These are phyloP conservation scores for Myxozyma neotropica DNA, from an alignment of 805 yeast species.

Conservation along the genomic window DNA sequence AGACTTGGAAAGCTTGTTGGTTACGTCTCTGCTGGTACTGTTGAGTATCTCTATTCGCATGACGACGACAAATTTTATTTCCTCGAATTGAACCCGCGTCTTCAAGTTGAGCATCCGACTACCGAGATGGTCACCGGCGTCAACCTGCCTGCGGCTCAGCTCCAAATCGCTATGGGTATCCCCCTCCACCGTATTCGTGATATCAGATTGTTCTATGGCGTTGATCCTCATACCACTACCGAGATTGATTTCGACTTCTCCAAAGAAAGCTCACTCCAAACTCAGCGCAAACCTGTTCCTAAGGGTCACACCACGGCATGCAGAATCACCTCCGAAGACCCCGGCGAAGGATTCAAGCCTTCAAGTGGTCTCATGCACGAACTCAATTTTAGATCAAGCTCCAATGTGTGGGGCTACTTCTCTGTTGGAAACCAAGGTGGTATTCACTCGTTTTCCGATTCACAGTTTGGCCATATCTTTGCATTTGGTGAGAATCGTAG, in stretches of 20 bases:
- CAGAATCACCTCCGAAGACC: conserved; percentile 98
- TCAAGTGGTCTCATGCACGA: conserved; percentile 96
- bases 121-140: conserved; percentile 99
- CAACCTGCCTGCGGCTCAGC: conserved; percentile 96
- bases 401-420: conserved; percentile 99
- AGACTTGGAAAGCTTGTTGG: conserved; percentile 96
- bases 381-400: conserved; percentile 92
- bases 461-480: conserved; percentile 98
- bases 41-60: conserved; percentile 93
- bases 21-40: conserved; percentile 98
- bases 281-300: conserved; percentile 91
- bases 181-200: conserved; percentile 95
- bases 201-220: conserved; percentile 90
- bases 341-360: conserved; percentile 99
- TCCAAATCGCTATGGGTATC: conserved; percentile 99
- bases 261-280: conserved; percentile 65
- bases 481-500: conserved; percentile 99
- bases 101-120: conserved; percentile 99
- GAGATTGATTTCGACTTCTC: conserved; percentile 89
- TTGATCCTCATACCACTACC: conserved; percentile 90
- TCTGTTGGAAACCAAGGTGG: conserved; percentile 96
- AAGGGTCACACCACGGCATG: conserved; percentile 99
- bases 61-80: conserved; percentile 94
- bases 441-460: conserved; percentile 96
- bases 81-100: conserved; percentile 94